Evolutionary conservation across 129 eudicot genomes (phyloP).

Genomic region (Ambrosia trifida): DNA sequence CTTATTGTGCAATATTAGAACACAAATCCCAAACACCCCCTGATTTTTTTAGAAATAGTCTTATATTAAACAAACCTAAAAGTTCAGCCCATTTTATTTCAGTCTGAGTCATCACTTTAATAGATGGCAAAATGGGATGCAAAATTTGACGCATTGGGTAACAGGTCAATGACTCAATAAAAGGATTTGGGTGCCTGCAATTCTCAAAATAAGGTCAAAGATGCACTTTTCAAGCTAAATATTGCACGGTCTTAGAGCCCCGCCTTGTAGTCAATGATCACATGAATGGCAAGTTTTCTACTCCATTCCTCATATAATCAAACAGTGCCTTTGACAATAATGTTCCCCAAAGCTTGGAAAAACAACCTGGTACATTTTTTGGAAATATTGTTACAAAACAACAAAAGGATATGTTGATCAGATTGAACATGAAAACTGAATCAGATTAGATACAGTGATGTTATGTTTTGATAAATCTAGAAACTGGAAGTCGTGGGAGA

Average conservation of each 20-base stretch:
- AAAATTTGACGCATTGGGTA: no score
- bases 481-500: background rate
- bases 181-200: no score
- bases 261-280: conserved; percentile 10
- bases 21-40: no score
- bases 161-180: no score
- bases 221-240: background rate
- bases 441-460: background rate
- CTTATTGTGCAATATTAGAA: no score
- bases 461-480: background rate
- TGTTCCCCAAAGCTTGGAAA: conserved; percentile 76
- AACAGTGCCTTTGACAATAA: conserved; percentile 59
- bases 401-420: background rate
- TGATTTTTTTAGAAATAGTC: no score
- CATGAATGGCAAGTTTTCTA: conserved; percentile 42
- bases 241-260: background rate
- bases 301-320: conserved; percentile 57
- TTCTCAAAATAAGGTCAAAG: no score
- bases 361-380: conserved; percentile 33
- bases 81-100: no score
- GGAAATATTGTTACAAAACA: background rate
- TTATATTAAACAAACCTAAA: no score
- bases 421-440: background rate
- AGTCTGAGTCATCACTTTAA: no score
- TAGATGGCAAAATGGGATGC: no score